Evolutionary conservation across 2,329 filamentous ascomycete genomes (phyloP), one percentile per base, ranked within the genome.

Genomic region (Cercospora brassicicola): DNA sequence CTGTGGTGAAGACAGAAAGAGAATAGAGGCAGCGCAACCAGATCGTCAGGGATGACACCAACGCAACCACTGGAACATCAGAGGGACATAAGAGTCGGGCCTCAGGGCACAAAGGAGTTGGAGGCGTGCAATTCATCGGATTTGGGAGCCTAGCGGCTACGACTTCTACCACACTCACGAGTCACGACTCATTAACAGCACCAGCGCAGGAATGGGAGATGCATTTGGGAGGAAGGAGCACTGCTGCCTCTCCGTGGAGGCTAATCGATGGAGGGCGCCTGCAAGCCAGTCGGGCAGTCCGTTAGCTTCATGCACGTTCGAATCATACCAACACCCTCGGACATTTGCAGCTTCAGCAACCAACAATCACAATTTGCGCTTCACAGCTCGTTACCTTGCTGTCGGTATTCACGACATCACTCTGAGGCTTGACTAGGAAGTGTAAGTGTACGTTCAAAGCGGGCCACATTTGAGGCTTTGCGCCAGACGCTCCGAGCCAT

Each of bases 331-430:
- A 51, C 59, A 31, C 31, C 23, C 18, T 59, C 33, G 30, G 28
- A 39, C 33, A 33, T 63, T 30, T 60, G 53, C 60, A 60, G 53
- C 51, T 63, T 55, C 31, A 20, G 65, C 68, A 63, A 55, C 59
- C 53, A 62, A 62, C 36, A 51, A 66, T 69, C 65, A 59, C 68
- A 67, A 70, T 66, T 63, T 67, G 59, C 66, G 45, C 42, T 56
- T 57, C 26, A 64, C 62, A 64, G 57, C 56, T 68, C 64, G 67
- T 67, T 69, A 71, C 69, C 69, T 65, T 48, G 56, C 42, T 62
- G 60, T 71, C 66, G 69, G 67, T 59, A 62, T 65, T 66, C 23
- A 39, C 30, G 13, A 62, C 56, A 64, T 64, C 62, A 55, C 53
- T 59, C 36, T 30, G 5, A 63, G 45, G 33, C 60, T 13, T 15